These are phyloP conservation scores for Avicennia marina DNA, from an alignment of 257 asterid genomes.

Conservation along the genomic window DNA sequence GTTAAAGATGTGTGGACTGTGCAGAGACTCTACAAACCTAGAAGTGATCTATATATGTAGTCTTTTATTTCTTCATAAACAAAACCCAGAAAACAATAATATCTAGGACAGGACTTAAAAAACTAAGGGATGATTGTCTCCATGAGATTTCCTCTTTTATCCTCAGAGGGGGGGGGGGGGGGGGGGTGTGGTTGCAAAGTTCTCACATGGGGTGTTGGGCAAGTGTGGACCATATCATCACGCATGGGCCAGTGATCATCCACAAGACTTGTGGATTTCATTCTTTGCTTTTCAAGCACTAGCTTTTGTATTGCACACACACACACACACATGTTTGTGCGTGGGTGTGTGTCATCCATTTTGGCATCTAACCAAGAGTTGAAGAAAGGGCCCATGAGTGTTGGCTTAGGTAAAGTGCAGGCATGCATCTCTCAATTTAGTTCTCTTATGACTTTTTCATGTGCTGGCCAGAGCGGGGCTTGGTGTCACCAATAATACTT, in stretches of 20 bases:
- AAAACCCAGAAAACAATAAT: background rate
- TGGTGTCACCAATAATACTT: constrained; percentile 28
- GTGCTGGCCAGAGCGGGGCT: constrained; percentile 21
- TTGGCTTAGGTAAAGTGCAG: constrained; percentile 10
- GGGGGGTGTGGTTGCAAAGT: too few species aligned
- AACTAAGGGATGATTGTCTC: background rate
- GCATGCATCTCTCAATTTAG: constrained; percentile 15
- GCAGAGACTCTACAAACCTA: background rate
- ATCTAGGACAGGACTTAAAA: too few species aligned
- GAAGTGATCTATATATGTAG: too few species aligned
- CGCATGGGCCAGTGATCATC: too few species aligned
- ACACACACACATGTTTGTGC: background rate
- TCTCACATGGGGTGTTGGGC: constrained; percentile 43
- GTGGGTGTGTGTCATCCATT: too few species aligned
- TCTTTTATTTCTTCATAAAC: too few species aligned
- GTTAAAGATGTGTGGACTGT: background rate
- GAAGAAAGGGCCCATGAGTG: too few species aligned
- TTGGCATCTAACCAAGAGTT: too few species aligned
- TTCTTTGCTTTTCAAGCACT: constrained; percentile 13
- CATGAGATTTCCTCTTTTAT: background rate
- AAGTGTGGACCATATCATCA: constrained; percentile 35
- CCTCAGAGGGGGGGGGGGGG: constrained; percentile 4
- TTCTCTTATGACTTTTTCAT: constrained; percentile 32
- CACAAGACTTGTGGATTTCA: constrained; percentile 7
- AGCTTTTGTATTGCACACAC: constrained; percentile 4